Evolutionary conservation across 768 basidiomycete genomes (phyloP).

Genomic region (Myochromella boudieri): DNA sequence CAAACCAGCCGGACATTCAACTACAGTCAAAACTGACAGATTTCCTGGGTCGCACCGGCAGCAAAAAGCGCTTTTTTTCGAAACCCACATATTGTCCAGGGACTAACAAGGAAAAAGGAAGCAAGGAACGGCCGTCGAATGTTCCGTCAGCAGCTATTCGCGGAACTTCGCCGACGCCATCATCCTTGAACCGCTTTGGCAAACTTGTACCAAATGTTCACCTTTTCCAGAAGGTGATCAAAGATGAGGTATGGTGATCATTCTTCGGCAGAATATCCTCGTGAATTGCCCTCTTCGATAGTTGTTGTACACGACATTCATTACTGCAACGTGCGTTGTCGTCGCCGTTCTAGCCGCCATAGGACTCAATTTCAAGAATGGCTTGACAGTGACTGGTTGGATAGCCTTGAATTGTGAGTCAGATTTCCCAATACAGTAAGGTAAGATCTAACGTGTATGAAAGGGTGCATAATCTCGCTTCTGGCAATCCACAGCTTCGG

Average conservation of each 20-base stretch:
- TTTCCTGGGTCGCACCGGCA: background rate
- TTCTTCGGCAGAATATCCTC: background rate
- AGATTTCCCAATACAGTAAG: background rate
- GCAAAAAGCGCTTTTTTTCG: background rate
- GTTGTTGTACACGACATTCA: constrained; percentile 56
- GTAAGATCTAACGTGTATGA: background rate
- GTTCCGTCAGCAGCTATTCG: constrained; percentile 3
- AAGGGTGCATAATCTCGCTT: constrained; percentile 58
- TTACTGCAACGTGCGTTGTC: constrained; percentile 47
- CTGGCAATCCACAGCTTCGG: constrained; percentile 60
- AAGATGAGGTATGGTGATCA: constrained; percentile 53
- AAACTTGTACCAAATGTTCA: constrained; percentile 52
- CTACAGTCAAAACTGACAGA: constrained; percentile 4
- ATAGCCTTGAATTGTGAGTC: constrained; percentile 53
- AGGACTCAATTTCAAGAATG: constrained; percentile 46
- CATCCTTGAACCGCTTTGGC: constrained; percentile 41
- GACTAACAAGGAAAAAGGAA: background rate
- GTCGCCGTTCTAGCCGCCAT: constrained; percentile 49
- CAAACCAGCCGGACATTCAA: background rate
- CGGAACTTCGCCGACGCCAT: constrained; percentile 26
- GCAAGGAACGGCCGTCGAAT: no score
- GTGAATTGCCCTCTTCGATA: constrained; percentile 19
- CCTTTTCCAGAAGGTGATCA: constrained; percentile 55
- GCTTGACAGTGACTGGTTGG: constrained; percentile 51
- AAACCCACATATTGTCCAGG: background rate